Percentiles rank a stretch among this genome's conserved stretches.
phyloP scores from a whole-genome alignment of 2,329 filamentous ascomycete genomes.

The Fusarium verticillioides region DNA sequence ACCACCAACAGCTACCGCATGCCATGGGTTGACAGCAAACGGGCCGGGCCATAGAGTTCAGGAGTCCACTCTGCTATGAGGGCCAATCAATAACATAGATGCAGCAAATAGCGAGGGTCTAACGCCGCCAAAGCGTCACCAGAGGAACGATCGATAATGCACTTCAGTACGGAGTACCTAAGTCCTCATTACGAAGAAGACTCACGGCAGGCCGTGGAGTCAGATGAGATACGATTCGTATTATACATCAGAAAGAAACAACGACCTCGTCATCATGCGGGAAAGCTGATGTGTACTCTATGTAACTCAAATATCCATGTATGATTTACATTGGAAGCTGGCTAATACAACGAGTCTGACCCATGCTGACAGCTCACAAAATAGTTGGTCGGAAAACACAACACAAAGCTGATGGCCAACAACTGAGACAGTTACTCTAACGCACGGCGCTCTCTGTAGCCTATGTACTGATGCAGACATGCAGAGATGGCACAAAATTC shows the following conservation, averaged over 20 bases:
- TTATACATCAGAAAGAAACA: background rate
- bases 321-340: background rate
- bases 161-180: background rate
- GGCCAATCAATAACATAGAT: background rate
- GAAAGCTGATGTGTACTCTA: background rate
- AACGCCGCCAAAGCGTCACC: background rate
- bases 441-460: background rate
- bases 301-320: background rate
- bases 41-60: conserved; percentile 40
- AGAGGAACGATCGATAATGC: background rate
- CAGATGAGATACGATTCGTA: background rate
- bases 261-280: background rate
- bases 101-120: background rate
- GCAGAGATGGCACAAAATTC: background rate
- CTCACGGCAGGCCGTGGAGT: background rate
- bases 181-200: background rate
- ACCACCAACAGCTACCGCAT: conserved; percentile 18
- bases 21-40: conserved; percentile 36
- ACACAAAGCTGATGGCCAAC: background rate
- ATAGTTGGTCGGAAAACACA: background rate
- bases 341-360: background rate
- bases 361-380: background rate
- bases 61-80: conserved; percentile 18
- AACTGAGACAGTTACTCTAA: background rate
- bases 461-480: background rate